phyloP scores from a whole-genome alignment of 2,329 filamentous ascomycete species.

The Fusarium sp. region DNA sequence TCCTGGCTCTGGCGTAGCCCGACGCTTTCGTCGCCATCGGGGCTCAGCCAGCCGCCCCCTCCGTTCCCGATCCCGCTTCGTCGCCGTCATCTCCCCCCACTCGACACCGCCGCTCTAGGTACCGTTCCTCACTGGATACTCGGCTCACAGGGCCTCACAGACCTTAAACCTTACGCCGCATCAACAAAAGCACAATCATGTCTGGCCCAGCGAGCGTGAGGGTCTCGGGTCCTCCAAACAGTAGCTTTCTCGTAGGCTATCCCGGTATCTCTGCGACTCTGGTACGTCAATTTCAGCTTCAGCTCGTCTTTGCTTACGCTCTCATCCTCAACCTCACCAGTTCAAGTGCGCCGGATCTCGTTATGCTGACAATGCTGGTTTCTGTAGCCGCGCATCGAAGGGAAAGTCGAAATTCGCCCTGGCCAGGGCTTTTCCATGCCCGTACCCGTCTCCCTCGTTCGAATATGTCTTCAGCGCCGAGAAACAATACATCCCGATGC shows the following conservation, averaged over 20 bases:
- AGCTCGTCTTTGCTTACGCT: conserved; percentile 26
- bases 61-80: conserved; percentile 31
- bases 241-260: conserved; percentile 95
- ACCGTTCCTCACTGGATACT: conserved; percentile 22
- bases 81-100: conserved; percentile 42
- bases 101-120: conserved; percentile 39
- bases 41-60: conserved; percentile 38
- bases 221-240: conserved; percentile 97
- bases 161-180: conserved; percentile 11
- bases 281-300: conserved; percentile 68
- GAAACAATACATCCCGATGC: conserved; percentile 97
- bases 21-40: conserved; percentile 42
- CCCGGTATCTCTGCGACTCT: conserved; percentile 97
- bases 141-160: conserved; percentile 28
- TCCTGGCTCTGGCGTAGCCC: conserved; percentile 37
- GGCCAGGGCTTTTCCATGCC: conserved; percentile 87
- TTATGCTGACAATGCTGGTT: conserved; percentile 35
- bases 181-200: conserved; percentile 40
- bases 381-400: conserved; percentile 90
- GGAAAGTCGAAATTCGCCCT: conserved; percentile 95
- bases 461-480: conserved; percentile 91
- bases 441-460: conserved; percentile 90
- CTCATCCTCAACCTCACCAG: conserved; percentile 5
- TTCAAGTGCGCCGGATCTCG: conserved; percentile 21
- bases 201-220: conserved; percentile 72